phyloP scores from a whole-genome alignment of 805 yeast species.

The Myxozyma melibiosi region DNA sequence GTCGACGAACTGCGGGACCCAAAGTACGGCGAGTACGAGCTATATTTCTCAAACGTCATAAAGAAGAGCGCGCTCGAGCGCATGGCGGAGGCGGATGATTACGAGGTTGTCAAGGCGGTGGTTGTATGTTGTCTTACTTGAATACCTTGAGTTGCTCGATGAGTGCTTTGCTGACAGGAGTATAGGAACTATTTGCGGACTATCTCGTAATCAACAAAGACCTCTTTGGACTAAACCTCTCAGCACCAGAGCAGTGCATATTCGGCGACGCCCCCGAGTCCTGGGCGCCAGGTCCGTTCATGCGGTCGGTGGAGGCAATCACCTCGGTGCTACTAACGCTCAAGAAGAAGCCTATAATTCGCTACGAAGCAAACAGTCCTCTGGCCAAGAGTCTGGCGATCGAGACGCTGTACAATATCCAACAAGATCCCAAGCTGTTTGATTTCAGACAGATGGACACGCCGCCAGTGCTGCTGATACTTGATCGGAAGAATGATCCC shows the following conservation, averaged over 20 bases:
- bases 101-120: constrained; percentile 74
- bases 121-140: constrained; percentile 40
- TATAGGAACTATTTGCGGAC: constrained; percentile 76
- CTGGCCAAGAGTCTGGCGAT: constrained; percentile 69
- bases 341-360: constrained; percentile 74
- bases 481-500: constrained; percentile 90
- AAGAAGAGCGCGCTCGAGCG: constrained; percentile 79
- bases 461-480: constrained; percentile 69
- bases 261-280: constrained; percentile 46
- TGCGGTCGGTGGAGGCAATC: constrained; percentile 49
- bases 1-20: constrained; percentile 74
- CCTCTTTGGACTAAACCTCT: constrained; percentile 55
- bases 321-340: constrained; percentile 67
- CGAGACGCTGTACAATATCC: constrained; percentile 46
- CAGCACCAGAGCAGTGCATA: constrained; percentile 39
- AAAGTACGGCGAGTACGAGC: constrained; percentile 73
- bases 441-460: constrained; percentile 66
- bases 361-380: constrained; percentile 71
- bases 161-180: not conserved
- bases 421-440: constrained; percentile 55
- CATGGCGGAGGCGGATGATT: constrained; percentile 86
- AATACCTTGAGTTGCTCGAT: not conserved
- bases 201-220: constrained; percentile 73
- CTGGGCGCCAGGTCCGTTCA: constrained; percentile 53
- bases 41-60: constrained; percentile 75